Base-by-base conservation (phyloP, 768 basidiomycete species). In the Favolaschia claudopus region DNA sequence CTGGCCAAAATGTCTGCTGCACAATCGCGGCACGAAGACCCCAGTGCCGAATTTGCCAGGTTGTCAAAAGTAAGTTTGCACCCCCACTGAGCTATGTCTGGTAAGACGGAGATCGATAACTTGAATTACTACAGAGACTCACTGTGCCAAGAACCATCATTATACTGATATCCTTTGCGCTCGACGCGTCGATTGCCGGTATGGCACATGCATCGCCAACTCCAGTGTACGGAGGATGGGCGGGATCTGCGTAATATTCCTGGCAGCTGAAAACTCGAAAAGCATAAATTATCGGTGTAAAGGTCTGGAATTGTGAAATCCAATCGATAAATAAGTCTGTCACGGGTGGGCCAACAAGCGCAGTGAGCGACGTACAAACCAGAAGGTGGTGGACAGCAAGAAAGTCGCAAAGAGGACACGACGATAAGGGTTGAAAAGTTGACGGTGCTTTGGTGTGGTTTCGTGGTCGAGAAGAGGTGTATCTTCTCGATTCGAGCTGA, bases 1-100 rank as follows among this genome's bases (percentile, higher is more conserved):
- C 62, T 9, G 62, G 62, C 62, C 62, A 64, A 39, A 59, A 60
- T 2, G 62, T 64, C 54, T 64, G 62, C 28, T 64, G 38, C 3
- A 64, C 44, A 10, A 64, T 55, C 5, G 62, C 62, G 6, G 27
- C 33, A 0, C 62, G 62, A 20, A 64, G 22, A 4, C 62, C 62
- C 62, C 58, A 64, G 38, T 64, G 34, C 22, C 46, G 28, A 13
- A 64, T 64, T 27, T 64, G 48, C 62, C 62, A 64, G 2, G 62
- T 56, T 17, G 62, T 64, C 27, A 64, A 31, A 32, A 64, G 37
- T n/a, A 64, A 58, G 20, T 64, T 64, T 7, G 53, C 6, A 12
- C 54, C 56, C 7, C 48, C 62, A 28, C 53, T 55, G 39, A 64
- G 52, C 62, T 63, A 32, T 0, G 36, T 3, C 28, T 4, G 17